phyloP scores from a whole-genome alignment of 441 rosid species.

The Bocquillonia castaneifolia region DNA sequence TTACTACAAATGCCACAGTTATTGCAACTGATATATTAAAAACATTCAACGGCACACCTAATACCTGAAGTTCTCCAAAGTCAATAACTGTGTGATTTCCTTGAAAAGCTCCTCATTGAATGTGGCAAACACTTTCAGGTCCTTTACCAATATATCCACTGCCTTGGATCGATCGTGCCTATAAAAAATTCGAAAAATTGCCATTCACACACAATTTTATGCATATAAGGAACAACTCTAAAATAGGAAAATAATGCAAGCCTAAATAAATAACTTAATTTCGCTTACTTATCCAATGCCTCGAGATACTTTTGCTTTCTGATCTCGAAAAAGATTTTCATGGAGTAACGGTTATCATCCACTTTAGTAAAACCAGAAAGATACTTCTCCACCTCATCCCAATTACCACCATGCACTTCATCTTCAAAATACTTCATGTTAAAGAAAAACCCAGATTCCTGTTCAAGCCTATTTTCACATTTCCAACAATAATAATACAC shows the following conservation, averaged over 20 bases:
- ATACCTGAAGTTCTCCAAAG: slow-evolving; percentile 89
- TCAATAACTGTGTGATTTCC: slow-evolving; percentile 93
- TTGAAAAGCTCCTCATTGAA: slow-evolving; percentile 95
- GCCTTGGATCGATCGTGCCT: slow-evolving; percentile 97
- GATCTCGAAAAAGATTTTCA: slow-evolving; percentile 98
- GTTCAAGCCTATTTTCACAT: slow-evolving; percentile 68
- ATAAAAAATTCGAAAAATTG: slow-evolving; percentile 19
- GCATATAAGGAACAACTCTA: not conserved
- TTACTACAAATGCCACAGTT: slow-evolving; percentile 14
- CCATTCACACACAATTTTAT: slow-evolving; percentile 7
- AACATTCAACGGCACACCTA: slow-evolving; percentile 10
- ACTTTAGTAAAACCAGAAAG: slow-evolving; percentile 98
- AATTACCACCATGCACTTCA: slow-evolving; percentile 84
- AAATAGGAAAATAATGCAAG: slow-evolving; percentile 1
- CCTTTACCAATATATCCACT: slow-evolving; percentile 87
- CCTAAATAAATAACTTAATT: not conserved
- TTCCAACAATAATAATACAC: too few relatives aligned
- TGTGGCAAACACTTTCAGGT: slow-evolving; percentile 90
- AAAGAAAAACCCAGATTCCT: slow-evolving; percentile 98
- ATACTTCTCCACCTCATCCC: slow-evolving; percentile 98
- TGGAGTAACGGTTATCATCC: slow-evolving; percentile 92
- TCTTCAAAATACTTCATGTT: slow-evolving; percentile 98
- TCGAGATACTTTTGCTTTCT: slow-evolving; percentile 99
- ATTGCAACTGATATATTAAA: not conserved
- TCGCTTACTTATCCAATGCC: slow-evolving; percentile 86